These are phyloP conservation scores for Aspergillus sp. DNA, from an alignment of 2,329 filamentous ascomycete species.

Conservation along the genomic window DNA sequence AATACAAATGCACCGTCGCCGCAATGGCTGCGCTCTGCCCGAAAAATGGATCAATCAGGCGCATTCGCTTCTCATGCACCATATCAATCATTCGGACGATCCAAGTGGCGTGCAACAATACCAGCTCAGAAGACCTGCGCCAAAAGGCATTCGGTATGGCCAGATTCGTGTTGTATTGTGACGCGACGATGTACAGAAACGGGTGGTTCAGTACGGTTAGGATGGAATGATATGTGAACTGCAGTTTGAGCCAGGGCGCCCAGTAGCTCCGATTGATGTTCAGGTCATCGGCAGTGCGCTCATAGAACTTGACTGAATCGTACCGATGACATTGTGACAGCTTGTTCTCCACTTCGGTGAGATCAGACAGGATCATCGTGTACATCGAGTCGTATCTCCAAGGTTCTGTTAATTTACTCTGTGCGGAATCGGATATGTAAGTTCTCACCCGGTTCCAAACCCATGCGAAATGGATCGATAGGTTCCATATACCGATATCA, in stretches of 20 bases:
- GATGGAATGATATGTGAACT: slow-evolving; percentile 54
- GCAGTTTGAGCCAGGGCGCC: slow-evolving; percentile 52
- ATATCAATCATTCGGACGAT: slow-evolving; percentile 55
- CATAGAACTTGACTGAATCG: slow-evolving; percentile 53
- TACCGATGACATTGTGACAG: slow-evolving; percentile 52
- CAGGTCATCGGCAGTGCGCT: slow-evolving; percentile 48
- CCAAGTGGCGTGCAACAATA: slow-evolving; percentile 53
- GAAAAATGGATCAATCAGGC: slow-evolving; percentile 52
- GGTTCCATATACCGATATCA: slow-evolving; percentile 52
- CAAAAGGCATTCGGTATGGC: slow-evolving; percentile 56
- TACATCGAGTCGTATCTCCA: slow-evolving; percentile 55
- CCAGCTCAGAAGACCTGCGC: slow-evolving; percentile 51
- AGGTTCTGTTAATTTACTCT: slow-evolving; percentile 48
- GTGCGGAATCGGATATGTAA: slow-evolving; percentile 50
- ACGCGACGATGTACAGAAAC: slow-evolving; percentile 53
- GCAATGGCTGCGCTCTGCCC: slow-evolving; percentile 52
- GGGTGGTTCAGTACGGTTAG: slow-evolving; percentile 53
- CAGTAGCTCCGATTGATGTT: slow-evolving; percentile 48
- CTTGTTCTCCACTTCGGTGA: slow-evolving; percentile 49
- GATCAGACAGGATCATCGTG: slow-evolving; percentile 49
- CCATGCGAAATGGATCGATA: slow-evolving; percentile 50
- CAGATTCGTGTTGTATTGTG: slow-evolving; percentile 52
- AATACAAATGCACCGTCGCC: slow-evolving; percentile 54
- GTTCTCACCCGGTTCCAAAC: slow-evolving; percentile 47
- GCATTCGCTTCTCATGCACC: slow-evolving; percentile 51